Conservation (phyloP, 805 yeast genomes). For the Groenewaldozyma salmanticensis region DNA sequence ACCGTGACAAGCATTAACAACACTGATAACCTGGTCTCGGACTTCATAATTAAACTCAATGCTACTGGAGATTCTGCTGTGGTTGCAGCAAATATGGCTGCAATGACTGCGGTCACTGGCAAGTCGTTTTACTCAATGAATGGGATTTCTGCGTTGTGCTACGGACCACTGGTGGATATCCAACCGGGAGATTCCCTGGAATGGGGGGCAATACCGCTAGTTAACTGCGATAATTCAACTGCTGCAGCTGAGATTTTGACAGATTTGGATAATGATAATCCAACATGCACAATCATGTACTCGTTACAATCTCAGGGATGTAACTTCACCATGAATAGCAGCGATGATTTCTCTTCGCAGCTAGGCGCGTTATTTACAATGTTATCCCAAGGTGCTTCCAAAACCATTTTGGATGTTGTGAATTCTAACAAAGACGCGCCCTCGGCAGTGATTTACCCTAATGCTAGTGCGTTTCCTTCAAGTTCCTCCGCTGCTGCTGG, state of each 20-base stretch:
- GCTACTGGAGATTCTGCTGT: slow-evolving; percentile 4
- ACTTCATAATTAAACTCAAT: slow-evolving; percentile 10
- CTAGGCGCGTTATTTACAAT: slow-evolving; percentile 20
- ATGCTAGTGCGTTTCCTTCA: slow-evolving; percentile 1
- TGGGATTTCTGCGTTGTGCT: slow-evolving; percentile 12
- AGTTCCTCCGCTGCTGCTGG: neutral
- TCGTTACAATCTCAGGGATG: slow-evolving; percentile 15
- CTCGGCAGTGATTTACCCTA: slow-evolving; percentile 4
- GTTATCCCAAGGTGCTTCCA: slow-evolving; percentile 11
- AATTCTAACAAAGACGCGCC: slow-evolving; percentile 4
- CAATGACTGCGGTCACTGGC: slow-evolving; percentile 14
- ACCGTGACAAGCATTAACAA: slow-evolving; percentile 10
- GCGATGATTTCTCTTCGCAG: slow-evolving; percentile 11
- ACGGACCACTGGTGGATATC: slow-evolving; percentile 11
- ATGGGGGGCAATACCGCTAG: slow-evolving; percentile 14
- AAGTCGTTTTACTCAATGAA: slow-evolving; percentile 2
- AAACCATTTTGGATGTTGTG: slow-evolving; percentile 9
- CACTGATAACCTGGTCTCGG: slow-evolving; percentile 6
- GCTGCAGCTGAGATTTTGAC: slow-evolving; percentile 13
- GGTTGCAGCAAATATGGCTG: slow-evolving; percentile 13
- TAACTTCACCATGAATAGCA: slow-evolving; percentile 12
- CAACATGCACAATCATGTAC: slow-evolving; percentile 18
- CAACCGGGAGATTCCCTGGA: slow-evolving; percentile 3
- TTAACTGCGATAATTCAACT: slow-evolving; percentile 16
- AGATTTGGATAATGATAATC: slow-evolving; percentile 10